Evolutionary conservation across 2,329 filamentous ascomycete species (phyloP).

Genomic region (Cercospora canescens): DNA sequence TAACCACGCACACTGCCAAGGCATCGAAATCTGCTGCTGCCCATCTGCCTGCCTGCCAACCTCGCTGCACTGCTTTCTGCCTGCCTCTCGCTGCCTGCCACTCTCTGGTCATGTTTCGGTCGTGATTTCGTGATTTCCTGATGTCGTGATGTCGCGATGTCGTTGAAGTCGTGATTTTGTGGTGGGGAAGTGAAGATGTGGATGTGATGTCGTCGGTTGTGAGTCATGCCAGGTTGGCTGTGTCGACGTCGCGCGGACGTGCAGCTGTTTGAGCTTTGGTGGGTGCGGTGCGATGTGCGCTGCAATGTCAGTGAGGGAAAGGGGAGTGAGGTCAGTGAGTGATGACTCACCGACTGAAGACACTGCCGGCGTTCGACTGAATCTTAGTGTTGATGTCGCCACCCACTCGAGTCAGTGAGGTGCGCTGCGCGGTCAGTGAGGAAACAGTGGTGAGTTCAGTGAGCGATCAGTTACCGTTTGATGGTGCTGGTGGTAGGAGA

Average conservation of each 20-base stretch:
- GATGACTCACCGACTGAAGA: not conserved
- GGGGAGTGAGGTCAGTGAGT: not conserved
- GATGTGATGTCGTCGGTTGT: not conserved
- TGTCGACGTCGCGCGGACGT: not conserved
- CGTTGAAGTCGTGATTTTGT: not conserved
- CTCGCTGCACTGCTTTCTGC: not conserved
- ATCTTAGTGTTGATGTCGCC: not conserved
- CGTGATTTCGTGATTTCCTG: not conserved
- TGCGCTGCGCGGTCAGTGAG: not conserved
- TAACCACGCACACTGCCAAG: constrained; percentile 5
- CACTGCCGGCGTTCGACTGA: not conserved
- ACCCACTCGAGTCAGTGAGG: not conserved
- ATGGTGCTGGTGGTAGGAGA: not conserved
- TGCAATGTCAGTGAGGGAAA: not conserved
- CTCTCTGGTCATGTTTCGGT: not conserved
- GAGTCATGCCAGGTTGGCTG: not conserved
- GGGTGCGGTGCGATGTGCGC: not conserved
- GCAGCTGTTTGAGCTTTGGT: not conserved
- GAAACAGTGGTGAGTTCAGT: not conserved
- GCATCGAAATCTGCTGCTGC: not conserved
- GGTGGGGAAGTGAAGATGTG: too few relatives aligned
- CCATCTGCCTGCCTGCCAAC: not conserved
- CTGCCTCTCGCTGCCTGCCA: not conserved
- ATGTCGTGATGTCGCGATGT: not conserved
- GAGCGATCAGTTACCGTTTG: not conserved